These are phyloP conservation scores for Cladorrhinum sp. DNA, from an alignment of 2,329 filamentous ascomycete genomes.

Conservation along the genomic window DNA sequence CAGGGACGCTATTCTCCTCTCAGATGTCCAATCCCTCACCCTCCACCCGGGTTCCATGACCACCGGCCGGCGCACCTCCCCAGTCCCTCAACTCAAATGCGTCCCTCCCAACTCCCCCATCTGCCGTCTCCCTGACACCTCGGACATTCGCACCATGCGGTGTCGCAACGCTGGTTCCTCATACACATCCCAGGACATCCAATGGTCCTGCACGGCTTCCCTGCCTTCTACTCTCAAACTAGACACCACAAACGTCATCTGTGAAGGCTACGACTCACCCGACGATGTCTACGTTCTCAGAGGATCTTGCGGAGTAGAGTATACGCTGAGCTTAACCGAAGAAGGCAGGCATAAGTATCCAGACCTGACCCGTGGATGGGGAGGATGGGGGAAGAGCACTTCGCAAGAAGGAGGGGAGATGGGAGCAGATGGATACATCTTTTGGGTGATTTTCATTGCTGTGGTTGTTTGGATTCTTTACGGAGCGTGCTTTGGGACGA, in stretches of 20 bases:
- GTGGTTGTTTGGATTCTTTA: constrained; percentile 62
- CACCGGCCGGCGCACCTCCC: constrained; percentile 67
- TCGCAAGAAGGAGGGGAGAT: constrained; percentile 22
- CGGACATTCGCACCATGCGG: constrained; percentile 72
- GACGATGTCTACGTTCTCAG: constrained; percentile 85
- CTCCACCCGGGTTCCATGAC: constrained; percentile 66
- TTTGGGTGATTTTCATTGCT: constrained; percentile 59
- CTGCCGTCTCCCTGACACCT: constrained; percentile 61
- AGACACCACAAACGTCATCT: constrained; percentile 83
- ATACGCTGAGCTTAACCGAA: constrained; percentile 74
- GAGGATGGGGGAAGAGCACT: constrained; percentile 32
- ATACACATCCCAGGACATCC: constrained; percentile 76
- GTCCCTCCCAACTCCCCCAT: constrained; percentile 57
- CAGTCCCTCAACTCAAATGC: constrained; percentile 79
- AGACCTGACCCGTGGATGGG: constrained; percentile 40
- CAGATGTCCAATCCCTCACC: constrained; percentile 71
- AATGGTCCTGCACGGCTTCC: constrained; percentile 78
- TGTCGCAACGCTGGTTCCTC: constrained; percentile 82
- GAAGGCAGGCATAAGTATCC: constrained; percentile 71
- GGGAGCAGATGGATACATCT: constrained; percentile 45
- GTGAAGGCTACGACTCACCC: constrained; percentile 76
- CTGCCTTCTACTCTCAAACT: constrained; percentile 64
- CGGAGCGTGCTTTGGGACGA: constrained; percentile 41
- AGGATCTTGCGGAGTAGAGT: constrained; percentile 91
- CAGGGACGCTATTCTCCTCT: constrained; percentile 55